Base-by-base conservation (phyloP, 2,329 filamentous ascomycete species). In the Fusarium sp. region DNA sequence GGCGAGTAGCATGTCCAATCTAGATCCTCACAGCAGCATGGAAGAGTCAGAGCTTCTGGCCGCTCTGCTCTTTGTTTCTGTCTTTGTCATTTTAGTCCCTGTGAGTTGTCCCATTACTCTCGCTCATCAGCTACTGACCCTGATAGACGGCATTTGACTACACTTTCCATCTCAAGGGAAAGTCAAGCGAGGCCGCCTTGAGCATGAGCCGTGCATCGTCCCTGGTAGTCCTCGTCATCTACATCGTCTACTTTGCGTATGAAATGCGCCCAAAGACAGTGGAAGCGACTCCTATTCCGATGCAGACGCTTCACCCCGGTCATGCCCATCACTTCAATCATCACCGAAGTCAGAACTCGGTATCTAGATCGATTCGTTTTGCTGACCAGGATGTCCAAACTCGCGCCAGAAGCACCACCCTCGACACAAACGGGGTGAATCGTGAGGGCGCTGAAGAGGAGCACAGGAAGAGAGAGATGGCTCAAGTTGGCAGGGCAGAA, bases 181-280 rank as follows among this genome's bases (percentile, higher is more conserved):
- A 80, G n/a, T 88, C 88, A 5, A 84, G 89, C 54, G 75, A 71
- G 3, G 81, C 85, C 39, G 90, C 90, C 0, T 75, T 94, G 39
- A 84, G 89, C 70, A 88, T 94, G 70, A 93, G 90, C 73, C 87
- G 91, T 46, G 90, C 90, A 50, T 92, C 91, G 2, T 91, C 90
- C 70, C 83, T 94, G 38, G 87, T 93, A 39, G 81, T 93, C 2
- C 79, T 94, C 2, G 73, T 91, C 26, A 87, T 92, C 13, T 94
- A 94, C 72, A 83, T 81, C 19, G 83, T 88, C 48, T 94, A 93
- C 67, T 85, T 94, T 6, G 78, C 89, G 63, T 92, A 93, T 75
- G 91, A 93, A 75, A 83, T 94, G 45, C 90, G 88, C 67, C 87
- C 89, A 1, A 89, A 32, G 22, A 38, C 53, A 2, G 80, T 83